Base-by-base conservation (phyloP, 2,329 filamentous ascomycete species). In the Ciborinia camelliae region DNA sequence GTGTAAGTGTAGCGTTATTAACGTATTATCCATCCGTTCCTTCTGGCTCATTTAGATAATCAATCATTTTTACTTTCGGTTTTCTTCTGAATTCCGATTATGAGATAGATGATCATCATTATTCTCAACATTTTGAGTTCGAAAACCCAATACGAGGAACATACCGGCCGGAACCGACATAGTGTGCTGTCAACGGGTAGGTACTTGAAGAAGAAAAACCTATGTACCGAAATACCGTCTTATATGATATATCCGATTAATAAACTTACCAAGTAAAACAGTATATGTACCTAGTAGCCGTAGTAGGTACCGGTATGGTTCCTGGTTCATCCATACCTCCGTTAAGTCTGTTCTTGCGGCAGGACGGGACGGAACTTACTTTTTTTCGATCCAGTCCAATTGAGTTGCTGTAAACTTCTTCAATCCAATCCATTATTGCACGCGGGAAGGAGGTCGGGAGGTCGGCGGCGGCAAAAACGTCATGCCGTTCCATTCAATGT, bases 391-490 rank as follows among this genome's bases (percentile, higher is more conserved):
- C 9, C 6, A 52, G 30, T 35, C 50, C 15, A 52, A n/a, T 20
- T 35, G 4, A 52, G 18, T 52, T 26, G 20, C 20, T 14, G 28
- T 4, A 30, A 35, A 54, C 35, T 35, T 47, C 20, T n/a, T n/a
- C 23, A 50, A 50, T 35, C 30, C 50, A 52, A n/a, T 30, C 50
- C 9, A 15, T n/a, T n/a, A n/a, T n/a, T n/a, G n/a, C n/a, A n/a
- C n/a, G n/a, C n/a, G n/a, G n/a, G n/a, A n/a, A n/a, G n/a, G n/a
- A n/a, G n/a, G n/a, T n/a, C n/a, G n/a, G n/a, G n/a, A n/a, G n/a
- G n/a, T n/a, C n/a, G n/a, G n/a, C n/a, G 10, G 53, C 53, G 53
- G 53, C 53, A 57, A 57, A 57, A 57, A 57, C 53, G 53, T 30
- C 37, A 57, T 57, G 53, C 26, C 53, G 41, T 43, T 41, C n/a